phyloP scores from a whole-genome alignment of 305 asterid species.

The Fraxinus ornus region DNA sequence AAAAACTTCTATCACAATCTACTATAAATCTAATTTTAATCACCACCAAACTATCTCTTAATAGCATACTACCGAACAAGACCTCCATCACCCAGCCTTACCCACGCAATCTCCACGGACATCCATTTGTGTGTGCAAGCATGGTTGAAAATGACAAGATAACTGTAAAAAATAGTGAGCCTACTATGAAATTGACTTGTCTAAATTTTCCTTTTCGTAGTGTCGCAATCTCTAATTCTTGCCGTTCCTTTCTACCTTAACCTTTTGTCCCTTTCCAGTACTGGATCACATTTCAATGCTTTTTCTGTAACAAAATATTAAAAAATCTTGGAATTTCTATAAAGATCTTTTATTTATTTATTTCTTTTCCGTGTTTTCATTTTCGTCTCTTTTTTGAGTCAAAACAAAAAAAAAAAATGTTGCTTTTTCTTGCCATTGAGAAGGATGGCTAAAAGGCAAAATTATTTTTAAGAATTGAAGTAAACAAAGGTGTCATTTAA shows the following conservation, averaged over 20 bases:
- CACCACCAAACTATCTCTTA: no score
- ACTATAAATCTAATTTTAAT: no score
- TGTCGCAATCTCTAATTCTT: slow-evolving; percentile 20
- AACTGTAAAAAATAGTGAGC: background rate
- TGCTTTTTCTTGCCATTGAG: background rate
- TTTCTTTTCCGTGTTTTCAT: background rate
- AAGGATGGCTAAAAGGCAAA: background rate
- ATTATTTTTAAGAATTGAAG: background rate
- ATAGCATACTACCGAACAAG: no score
- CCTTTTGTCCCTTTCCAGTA: slow-evolving; percentile 20
- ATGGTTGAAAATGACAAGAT: background rate
- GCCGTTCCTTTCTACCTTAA: background rate
- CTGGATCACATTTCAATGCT: background rate
- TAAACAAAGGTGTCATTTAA: background rate
- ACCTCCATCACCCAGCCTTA: no score
- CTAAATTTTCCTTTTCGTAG: slow-evolving; percentile 10
- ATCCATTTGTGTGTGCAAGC: background rate
- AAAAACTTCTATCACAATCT: no score
- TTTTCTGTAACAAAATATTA: background rate
- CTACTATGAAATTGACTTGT: slow-evolving; percentile 23
- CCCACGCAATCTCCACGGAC: no score
- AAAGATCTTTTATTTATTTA: no score
- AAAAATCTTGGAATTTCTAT: background rate
- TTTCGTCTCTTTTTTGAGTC: background rate
- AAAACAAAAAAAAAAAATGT: no score